These are phyloP conservation scores for Leccinum rimulosum DNA, from an alignment of 768 basidiomycete genomes.

Conservation along the genomic window DNA sequence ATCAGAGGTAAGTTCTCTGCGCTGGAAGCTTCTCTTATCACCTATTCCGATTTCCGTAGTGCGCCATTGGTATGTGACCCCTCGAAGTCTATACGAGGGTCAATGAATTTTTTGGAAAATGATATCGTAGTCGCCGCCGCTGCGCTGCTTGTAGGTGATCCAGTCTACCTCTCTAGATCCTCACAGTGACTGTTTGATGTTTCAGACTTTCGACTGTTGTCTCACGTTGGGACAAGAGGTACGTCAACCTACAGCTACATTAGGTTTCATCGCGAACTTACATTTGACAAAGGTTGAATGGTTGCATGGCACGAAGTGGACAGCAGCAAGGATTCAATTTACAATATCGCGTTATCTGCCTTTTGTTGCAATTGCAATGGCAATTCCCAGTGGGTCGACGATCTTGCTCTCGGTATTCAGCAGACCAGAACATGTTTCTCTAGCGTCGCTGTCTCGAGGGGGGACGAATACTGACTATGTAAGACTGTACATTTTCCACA, in stretches of 20 bases:
- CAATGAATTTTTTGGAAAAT: background rate
- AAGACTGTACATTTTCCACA: background rate
- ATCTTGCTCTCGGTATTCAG: background rate
- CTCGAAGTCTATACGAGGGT: background rate
- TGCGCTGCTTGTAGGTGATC: conserved; percentile 12
- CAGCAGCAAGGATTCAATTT: conserved; percentile 18
- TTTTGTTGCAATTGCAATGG: conserved; percentile 15
- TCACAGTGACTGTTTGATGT: background rate
- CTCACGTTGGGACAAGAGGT: conserved; percentile 16
- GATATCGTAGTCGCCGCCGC: conserved; percentile 8
- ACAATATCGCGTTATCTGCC: conserved; percentile 22
- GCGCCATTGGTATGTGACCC: conserved; percentile 9
- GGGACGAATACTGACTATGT: conserved; percentile 9
- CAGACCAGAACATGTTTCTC: background rate
- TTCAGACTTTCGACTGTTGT: conserved; percentile 17
- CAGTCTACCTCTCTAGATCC: background rate
- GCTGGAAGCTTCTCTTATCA: background rate
- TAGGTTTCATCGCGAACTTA: background rate
- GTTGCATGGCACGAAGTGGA: conserved; percentile 19
- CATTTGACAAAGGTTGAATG: conserved; percentile 13
- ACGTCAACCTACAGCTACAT: background rate
- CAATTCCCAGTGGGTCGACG: conserved; percentile 8
- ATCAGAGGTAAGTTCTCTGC: conserved; percentile 10
- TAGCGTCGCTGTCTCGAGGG: conserved; percentile 6
- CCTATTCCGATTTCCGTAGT: background rate